Conservation (phyloP, 2,329 filamentous ascomycete species). For the Macrophomina phaseolina region DNA sequence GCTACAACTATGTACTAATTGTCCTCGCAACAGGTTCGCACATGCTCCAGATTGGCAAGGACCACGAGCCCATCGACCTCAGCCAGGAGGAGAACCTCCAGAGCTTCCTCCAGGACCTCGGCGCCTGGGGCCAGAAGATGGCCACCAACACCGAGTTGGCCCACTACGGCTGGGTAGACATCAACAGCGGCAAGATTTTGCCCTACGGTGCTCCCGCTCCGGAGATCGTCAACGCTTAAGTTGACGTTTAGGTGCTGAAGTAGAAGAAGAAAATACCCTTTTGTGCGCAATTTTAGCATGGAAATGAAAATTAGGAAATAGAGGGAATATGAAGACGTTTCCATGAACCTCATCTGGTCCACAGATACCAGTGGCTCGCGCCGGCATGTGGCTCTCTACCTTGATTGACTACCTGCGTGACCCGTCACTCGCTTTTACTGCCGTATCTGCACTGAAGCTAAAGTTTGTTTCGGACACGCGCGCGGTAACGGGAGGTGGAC, state of each 20-base stretch:
- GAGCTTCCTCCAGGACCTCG: constrained; percentile 56
- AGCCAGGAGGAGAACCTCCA: constrained; percentile 56
- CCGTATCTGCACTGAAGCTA: too few relatives aligned
- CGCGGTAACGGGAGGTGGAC: too few relatives aligned
- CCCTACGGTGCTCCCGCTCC: constrained; percentile 41
- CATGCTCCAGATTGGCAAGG: constrained; percentile 37
- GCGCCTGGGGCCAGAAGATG: constrained; percentile 50
- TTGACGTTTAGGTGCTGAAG: too few relatives aligned
- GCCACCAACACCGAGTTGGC: constrained; percentile 45
- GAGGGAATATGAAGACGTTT: constrained; percentile 3
- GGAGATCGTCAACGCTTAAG: constrained; percentile 4
- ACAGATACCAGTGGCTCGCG: too few relatives aligned
- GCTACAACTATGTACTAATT: neutral
- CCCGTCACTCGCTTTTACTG: too few relatives aligned
- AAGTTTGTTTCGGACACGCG: too few relatives aligned
- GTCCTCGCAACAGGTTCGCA: constrained; percentile 13
- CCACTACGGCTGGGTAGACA: constrained; percentile 55
- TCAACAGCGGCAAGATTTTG: constrained; percentile 43
- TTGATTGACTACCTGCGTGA: too few relatives aligned
- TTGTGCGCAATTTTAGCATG: neutral
- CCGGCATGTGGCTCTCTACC: too few relatives aligned
- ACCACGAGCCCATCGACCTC: constrained; percentile 60
- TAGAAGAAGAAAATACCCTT: constrained; percentile 10
- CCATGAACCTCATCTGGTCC: neutral
- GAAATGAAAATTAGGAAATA: constrained; percentile 15